Conservation (phyloP, 2,329 filamentous ascomycete species). For the Penicillium sp. region DNA sequence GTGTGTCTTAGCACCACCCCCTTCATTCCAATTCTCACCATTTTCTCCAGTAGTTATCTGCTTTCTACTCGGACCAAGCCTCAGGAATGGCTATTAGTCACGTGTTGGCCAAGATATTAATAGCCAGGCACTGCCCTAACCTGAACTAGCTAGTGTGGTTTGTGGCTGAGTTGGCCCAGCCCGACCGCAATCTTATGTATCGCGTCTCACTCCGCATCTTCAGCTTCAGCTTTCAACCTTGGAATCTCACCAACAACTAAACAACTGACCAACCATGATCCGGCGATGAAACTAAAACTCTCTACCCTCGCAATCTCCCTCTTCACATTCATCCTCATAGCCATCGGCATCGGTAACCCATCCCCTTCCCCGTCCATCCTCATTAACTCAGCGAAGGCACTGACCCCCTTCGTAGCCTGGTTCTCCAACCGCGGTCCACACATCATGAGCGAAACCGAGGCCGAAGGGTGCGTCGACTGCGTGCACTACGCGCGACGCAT, state of each 20-base stretch:
- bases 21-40: too few species aligned
- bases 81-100: too few species aligned
- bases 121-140: not conserved
- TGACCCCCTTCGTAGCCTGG: not conserved
- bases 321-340: not conserved
- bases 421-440: not conserved
- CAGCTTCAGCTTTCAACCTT: not conserved
- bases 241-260: not conserved
- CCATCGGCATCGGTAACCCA: not conserved
- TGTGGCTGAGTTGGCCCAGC: not conserved
- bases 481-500: constrained; percentile 22
- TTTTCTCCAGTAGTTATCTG: too few species aligned
- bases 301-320: not conserved
- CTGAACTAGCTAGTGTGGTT: not conserved
- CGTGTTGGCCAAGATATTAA: not conserved
- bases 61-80: too few species aligned
- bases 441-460: not conserved
- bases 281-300: not conserved
- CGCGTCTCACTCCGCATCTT: not conserved
- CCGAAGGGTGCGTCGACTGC: constrained; percentile 21
- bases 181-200: not conserved
- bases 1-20: too few species aligned
- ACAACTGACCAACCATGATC: not conserved
- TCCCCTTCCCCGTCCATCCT: too few species aligned
- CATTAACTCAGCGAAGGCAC: too few species aligned